Percentiles rank a stretch among this genome's conserved stretches.
These are phyloP conservation scores for Capsella rubella DNA, from an alignment of 441 rosid genomes.

Conservation along the genomic window DNA sequence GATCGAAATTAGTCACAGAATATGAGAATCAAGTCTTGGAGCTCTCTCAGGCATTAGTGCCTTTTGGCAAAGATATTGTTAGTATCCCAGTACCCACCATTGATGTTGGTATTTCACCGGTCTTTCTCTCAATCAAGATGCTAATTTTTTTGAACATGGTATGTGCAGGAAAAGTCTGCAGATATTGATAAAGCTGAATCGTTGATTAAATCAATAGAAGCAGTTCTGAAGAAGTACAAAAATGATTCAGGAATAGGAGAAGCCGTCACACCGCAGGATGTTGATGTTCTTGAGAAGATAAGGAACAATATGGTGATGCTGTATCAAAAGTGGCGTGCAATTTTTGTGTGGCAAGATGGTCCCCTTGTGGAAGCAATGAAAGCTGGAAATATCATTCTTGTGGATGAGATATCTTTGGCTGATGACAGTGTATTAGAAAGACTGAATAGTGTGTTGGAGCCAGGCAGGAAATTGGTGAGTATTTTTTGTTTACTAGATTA, in stretches of 20 bases:
- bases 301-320: constrained; percentile 61
- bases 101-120: constrained; percentile 9
- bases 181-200: constrained; percentile 75
- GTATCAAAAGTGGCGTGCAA: constrained; percentile 80
- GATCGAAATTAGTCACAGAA: constrained; percentile 77
- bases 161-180: constrained; percentile 64
- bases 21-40: constrained; percentile 63
- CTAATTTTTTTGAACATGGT: constrained; percentile 38
- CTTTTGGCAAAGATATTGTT: constrained; percentile 53
- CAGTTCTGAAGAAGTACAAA: constrained; percentile 53
- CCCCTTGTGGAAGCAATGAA: constrained; percentile 97
- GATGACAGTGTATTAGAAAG: constrained; percentile 99
- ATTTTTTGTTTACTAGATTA: background rate
- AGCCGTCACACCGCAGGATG: constrained; percentile 53
- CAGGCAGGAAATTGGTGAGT: constrained; percentile 87
- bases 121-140: constrained; percentile 26
- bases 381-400: constrained; percentile 85
- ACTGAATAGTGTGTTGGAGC: constrained; percentile 95
- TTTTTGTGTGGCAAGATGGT: constrained; percentile 98
- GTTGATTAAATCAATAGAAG: constrained; percentile 60
- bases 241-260: constrained; percentile 50
- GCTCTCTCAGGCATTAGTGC: constrained; percentile 57
- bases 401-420: constrained; percentile 99
- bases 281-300: constrained; percentile 66
- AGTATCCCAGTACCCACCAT: constrained; percentile 38